A percentile compares a stretch with the other conserved stretches of the same genome.
Evolutionary conservation across 1,139 yeast genomes (phyloP).

Genomic region (Hemisphaericaspora lyxosophila): DNA sequence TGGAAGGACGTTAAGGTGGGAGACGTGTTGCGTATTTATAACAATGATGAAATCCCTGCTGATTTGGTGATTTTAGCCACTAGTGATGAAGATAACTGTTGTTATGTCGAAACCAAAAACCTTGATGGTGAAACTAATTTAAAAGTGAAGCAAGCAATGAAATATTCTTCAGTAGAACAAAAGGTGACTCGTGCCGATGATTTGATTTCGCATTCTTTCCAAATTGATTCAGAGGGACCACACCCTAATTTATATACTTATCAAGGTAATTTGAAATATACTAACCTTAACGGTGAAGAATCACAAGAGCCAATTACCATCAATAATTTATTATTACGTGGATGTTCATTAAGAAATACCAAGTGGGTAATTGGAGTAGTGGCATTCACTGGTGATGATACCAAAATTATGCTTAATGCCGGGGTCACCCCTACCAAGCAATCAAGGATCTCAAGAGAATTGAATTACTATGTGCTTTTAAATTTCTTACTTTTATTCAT

Average conservation of each 20-base stretch:
- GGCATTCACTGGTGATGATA: constrained; percentile 53
- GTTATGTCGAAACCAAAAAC: constrained; percentile 60
- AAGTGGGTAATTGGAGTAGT: constrained; percentile 57
- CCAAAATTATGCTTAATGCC: constrained; percentile 58
- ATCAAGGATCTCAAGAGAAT: constrained; percentile 51
- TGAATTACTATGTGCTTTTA: constrained; percentile 49
- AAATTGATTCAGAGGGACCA: constrained; percentile 56
- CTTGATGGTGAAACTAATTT: constrained; percentile 63
- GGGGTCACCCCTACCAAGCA: constrained; percentile 59
- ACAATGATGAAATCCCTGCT: constrained; percentile 60
- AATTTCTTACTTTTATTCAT: constrained; percentile 49
- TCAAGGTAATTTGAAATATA: constrained; percentile 51
- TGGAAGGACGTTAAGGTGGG: constrained; percentile 61
- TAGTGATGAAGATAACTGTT: constrained; percentile 52
- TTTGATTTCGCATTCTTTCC: constrained; percentile 38
- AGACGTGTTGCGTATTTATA: constrained; percentile 50
- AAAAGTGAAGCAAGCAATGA: constrained; percentile 51
- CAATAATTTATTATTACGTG: constrained; percentile 51
- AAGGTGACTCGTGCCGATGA: constrained; percentile 45
- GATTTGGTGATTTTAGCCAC: constrained; percentile 52
- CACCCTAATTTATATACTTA: constrained; percentile 54
- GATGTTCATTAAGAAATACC: constrained; percentile 53
- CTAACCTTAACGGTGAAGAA: constrained; percentile 20
- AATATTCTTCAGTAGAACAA: constrained; percentile 37
- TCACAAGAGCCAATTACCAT: constrained; percentile 46